Evolutionary conservation across 2,329 filamentous ascomycete species (phyloP), one percentile per base, ranked within the genome.

Genomic region (Trichoderma endophyticum): DNA sequence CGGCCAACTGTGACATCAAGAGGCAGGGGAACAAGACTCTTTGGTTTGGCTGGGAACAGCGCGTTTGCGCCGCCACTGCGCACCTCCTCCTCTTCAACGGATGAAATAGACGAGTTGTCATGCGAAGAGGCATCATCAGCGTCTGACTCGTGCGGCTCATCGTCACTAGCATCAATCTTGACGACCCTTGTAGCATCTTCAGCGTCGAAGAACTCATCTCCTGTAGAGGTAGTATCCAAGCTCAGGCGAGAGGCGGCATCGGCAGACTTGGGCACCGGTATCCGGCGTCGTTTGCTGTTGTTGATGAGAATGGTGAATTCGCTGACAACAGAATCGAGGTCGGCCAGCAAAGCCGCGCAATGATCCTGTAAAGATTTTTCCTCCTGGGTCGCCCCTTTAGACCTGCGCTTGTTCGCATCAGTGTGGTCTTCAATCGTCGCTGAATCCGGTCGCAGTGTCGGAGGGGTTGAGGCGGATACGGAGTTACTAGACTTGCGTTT

Each of bases 141-240:
- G 64, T 89, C 89, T 21, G 86, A 89, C 6, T 81, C 83, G 6
- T 84, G 84, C 6, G 86, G 86, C 73, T 92, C 92, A 66, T 91
- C 67, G 64, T 93, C 92, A 77, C 90, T 93, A 60, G 88, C 89
- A 73, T 85, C 82, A 67, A 98, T 95, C 63, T 91, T 91, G 74
- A 97, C 85, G 9, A 97, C 85, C 70, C 93, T 90, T 28, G 57
- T 90, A 18, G 82, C 84, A 75, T 88, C 88, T 77, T 92, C 90
- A 1, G 96, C 96, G 80, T 99, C 96, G 77, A 98, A 99, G 82
- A 98, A 99, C 79, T 98, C 95, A 71, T 97, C 93, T 2, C 88
- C 88, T 2, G 93, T 92, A 26, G 88, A 87, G 5, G 91, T 87
- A 0, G 94, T 97, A 74, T 97, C 95, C 69, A 97, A 89, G 78